Evolutionary conservation across 768 basidiomycete genomes (phyloP).

Genomic region (Boletales sp.): DNA sequence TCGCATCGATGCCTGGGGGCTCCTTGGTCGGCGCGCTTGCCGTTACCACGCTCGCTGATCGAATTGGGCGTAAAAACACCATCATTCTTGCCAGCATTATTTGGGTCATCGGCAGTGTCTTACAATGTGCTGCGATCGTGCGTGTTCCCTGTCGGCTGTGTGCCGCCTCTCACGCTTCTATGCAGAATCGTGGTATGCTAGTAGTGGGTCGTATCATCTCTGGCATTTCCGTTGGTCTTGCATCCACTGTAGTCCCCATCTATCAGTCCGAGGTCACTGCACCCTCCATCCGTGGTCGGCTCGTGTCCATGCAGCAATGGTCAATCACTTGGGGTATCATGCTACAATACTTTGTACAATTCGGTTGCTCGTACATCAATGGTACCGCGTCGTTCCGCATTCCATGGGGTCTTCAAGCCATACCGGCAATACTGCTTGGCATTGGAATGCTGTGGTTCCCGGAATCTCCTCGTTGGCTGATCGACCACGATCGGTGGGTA

Average conservation of each 20-base stretch:
- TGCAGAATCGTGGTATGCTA: constrained; percentile 69
- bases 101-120: constrained; percentile 68
- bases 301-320: constrained; percentile 79
- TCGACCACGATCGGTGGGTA: constrained; percentile 54
- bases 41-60: constrained; percentile 57
- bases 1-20: constrained; percentile 74
- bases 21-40: constrained; percentile 70
- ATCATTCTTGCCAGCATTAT: constrained; percentile 64
- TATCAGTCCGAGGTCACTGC: constrained; percentile 77
- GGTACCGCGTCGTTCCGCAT: constrained; percentile 73
- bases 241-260: constrained; percentile 65
- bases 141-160: constrained; percentile 7
- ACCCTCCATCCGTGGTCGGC: constrained; percentile 67
- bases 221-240: constrained; percentile 64
- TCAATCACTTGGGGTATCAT: constrained; percentile 75
- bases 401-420: constrained; percentile 78
- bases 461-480: constrained; percentile 66
- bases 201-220: constrained; percentile 67
- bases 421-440: constrained; percentile 72
- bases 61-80: constrained; percentile 61
- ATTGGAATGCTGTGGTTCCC: constrained; percentile 68
- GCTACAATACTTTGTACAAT: constrained; percentile 72
- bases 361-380: constrained; percentile 67
- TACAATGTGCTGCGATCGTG: constrained; percentile 62
- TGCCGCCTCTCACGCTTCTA: not conserved